Base-by-base conservation (phyloP, 805 yeast genomes). In the Starmerella bombi region DNA sequence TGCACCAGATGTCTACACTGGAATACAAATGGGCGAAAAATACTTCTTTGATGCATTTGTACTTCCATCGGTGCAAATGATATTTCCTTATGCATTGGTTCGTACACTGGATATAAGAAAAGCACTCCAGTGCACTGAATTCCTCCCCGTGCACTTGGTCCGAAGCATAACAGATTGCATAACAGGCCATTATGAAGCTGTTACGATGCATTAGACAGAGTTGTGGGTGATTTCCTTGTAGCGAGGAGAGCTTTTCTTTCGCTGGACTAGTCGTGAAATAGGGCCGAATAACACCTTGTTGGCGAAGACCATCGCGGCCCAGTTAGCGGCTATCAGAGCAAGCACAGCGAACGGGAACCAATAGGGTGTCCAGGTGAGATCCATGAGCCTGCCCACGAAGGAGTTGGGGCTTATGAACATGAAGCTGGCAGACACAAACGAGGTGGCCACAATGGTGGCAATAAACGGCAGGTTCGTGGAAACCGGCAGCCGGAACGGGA, bases 401-500 rank as follows among this genome's bases (percentile, higher is more conserved):
- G 77, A 64, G 10, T 67, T 64, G 3, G 73, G 68, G 36, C 69
- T 61, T 4, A 55, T 18, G 19, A 58, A 50, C 74, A 86, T 77
- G 49, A 84, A 61, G 3, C 58, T 38, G 0, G 67, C 45, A 14
- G 88, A 76, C 8, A 75, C 44, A 4, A 65, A 36, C 0, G 70
- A 41, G 0, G 93, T 71, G 1, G 64, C 44, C 0, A 64, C 47
- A 32, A 81, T 65, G 38, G 85, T 83, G 1, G 65, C 31, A 38
- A 91, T 63, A 56, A 85, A 88, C 5, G 93, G 93, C 9, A 49
- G 37, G 48, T 65, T 91, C 46, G 74, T 67, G 21, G 62, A 59
- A 50, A 78, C 72, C 1, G 86, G 77, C 54, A 82, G 79, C 42
- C 98, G 69, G 59, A 84, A 91, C 17, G 99, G 99, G 7, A 91